Evolutionary conservation across 768 basidiomycete genomes (phyloP).

Genomic region (Macrolepiota fuliginosa): DNA sequence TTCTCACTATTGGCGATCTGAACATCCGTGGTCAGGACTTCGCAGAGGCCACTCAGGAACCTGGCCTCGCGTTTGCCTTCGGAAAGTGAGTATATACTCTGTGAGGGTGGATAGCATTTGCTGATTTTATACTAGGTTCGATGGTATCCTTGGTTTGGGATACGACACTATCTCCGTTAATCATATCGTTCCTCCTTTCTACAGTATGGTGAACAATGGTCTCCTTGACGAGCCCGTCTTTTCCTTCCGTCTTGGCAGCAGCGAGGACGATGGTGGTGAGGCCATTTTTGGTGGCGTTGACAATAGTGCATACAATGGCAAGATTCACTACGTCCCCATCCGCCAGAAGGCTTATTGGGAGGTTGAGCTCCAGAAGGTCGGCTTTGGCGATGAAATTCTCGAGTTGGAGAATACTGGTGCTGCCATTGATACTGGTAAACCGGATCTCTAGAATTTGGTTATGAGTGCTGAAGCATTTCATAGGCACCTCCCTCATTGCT

Average conservation of each 20-base stretch:
- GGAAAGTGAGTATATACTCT: constrained; percentile 63
- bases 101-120: not conserved
- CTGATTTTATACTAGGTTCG: constrained; percentile 57
- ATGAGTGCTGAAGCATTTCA: constrained; percentile 10
- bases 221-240: constrained; percentile 87
- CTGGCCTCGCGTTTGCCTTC: constrained; percentile 96
- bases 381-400: constrained; percentile 83
- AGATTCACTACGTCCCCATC: constrained; percentile 84
- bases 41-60: constrained; percentile 94
- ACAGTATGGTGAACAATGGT: constrained; percentile 81
- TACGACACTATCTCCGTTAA: constrained; percentile 97
- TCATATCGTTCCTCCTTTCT: constrained; percentile 90
- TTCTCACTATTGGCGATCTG: constrained; percentile 79
- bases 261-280: constrained; percentile 88
- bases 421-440: constrained; percentile 81
- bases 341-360: constrained; percentile 98
- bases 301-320: constrained; percentile 68
- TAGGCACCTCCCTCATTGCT: constrained; percentile 92
- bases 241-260: constrained; percentile 88
- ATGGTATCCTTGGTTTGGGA: constrained; percentile 91
- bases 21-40: constrained; percentile 76
- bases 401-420: constrained; percentile 94
- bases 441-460: not conserved
- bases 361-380: constrained; percentile 85
- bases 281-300: constrained; percentile 93